These are phyloP conservation scores for Chytridium lagenaria DNA, from an alignment of 371 early-diverging fungal species.

Conservation along the genomic window DNA sequence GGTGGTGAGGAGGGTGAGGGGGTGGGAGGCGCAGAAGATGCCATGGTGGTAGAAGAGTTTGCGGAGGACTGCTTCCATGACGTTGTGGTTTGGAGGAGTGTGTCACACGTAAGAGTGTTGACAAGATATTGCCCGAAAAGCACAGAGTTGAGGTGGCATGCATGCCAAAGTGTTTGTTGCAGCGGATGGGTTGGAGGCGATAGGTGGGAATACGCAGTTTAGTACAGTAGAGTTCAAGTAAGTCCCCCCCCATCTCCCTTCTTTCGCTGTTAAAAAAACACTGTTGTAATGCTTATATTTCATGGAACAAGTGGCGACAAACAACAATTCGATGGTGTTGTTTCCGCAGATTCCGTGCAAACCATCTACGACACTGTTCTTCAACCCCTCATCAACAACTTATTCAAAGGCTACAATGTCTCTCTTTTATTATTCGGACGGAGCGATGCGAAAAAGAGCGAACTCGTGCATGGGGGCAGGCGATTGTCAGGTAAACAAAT, in stretches of 20 bases:
- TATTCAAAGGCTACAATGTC: neutral
- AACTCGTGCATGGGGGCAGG: neutral
- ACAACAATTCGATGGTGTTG: neutral
- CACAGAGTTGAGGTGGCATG: no score
- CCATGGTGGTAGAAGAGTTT: constrained; percentile 67
- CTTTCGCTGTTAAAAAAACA: no score
- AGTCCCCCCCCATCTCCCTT: no score
- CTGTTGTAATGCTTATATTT: neutral
- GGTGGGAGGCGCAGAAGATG: constrained; percentile 62
- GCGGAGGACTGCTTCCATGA: neutral
- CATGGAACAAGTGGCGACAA: neutral
- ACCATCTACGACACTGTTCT: neutral
- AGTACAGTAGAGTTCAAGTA: neutral
- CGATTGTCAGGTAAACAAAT: neutral
- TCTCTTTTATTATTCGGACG: neutral
- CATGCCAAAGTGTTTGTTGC: neutral
- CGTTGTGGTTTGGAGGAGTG: neutral
- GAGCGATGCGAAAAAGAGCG: neutral
- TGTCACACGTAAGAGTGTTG: no score
- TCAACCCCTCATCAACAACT: neutral
- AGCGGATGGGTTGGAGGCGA: neutral
- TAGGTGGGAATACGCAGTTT: neutral
- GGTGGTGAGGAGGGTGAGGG: constrained; percentile 56
- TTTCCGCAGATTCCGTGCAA: neutral
- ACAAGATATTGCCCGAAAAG: no score